Percentiles rank a stretch among this genome's conserved stretches.
These are phyloP conservation scores for Blepharisma japonicum DNA, from an alignment of 73 alveolate species.

Conservation along the genomic window DNA sequence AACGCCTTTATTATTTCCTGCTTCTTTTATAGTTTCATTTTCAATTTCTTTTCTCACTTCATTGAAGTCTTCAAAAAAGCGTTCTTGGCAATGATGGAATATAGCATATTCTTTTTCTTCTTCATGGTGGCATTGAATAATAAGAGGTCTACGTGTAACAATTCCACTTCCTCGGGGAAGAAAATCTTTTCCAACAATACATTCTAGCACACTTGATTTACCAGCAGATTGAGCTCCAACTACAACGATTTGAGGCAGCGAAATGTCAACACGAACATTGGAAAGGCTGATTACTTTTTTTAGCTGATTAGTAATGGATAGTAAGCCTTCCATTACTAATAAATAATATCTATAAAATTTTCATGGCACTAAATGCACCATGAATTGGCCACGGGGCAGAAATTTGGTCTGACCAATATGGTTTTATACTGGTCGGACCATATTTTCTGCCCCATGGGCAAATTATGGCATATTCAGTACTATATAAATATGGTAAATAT, in stretches of 20 bases:
- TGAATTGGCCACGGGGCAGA: no score
- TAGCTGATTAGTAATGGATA: constrained; percentile 57
- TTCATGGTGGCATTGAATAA: constrained; percentile 34
- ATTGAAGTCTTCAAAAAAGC: constrained; percentile 56
- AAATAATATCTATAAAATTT: no score
- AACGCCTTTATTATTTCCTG: constrained; percentile 73
- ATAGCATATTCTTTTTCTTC: not conserved
- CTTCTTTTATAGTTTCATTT: constrained; percentile 66
- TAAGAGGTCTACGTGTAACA: constrained; percentile 84
- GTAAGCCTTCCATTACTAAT: constrained; percentile 49
- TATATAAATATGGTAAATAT: no score
- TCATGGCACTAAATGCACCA: no score
- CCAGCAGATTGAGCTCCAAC: constrained; percentile 83
- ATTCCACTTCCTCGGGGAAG: constrained; percentile 84
- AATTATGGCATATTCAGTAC: no score
- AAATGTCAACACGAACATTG: constrained; percentile 35
- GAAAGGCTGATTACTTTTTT: constrained; percentile 52
- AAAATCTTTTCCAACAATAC: constrained; percentile 75
- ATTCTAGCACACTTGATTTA: constrained; percentile 80
- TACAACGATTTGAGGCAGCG: constrained; percentile 64
- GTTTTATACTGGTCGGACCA: no score
- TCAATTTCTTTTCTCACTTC: constrained; percentile 75
- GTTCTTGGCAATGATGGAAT: not conserved
- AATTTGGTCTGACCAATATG: no score
- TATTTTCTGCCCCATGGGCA: no score